Base-by-base conservation (phyloP, 176 grass and related monocot genomes). In the Rhipidocladum racemiflorum region DNA sequence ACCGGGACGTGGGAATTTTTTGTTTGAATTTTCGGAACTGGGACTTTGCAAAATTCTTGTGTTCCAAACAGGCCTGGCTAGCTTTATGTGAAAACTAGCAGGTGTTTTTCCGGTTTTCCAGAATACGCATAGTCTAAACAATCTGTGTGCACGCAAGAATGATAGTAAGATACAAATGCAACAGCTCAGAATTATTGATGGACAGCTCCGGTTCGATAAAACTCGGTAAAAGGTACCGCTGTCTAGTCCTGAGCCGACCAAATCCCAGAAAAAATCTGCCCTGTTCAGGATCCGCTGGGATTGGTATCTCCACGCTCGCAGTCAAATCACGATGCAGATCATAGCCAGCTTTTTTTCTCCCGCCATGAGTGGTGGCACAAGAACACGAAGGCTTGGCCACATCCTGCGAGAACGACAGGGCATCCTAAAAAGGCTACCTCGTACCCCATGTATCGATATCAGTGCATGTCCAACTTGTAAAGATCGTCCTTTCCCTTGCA, bases 231-330 rank as follows among this genome's bases (percentile, higher is more conserved):
- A 12, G 35, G 55, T 69, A 38, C 15, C 57, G 9, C 42, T 70
- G 72, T 43, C 39, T 24, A 43, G 64, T 24, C 23, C 5, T 70
- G 61, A 51, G 23, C 55, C 55, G 65, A 83, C 66, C 86, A 78
- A 83, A 63, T 63, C 57, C 45, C 2, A 16, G 8, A 72, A 14
- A 70, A 64, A 30, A 88, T 79, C 59, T 38, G 35, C 9, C 57
- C 67, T 17, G 57, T 27, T 34, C 18, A 64, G 53, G 53, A 77
- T 70, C 42, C 20, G 64, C 34, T 77, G 64, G 32, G 62, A 45
- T 43, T 21, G 45, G 24, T 73, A 36, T 55, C 36, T 65, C 21
- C 21, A 10, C 0, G 3, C 29, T 24, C 63, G n/a, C 35, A 65
- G 68, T 55, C 43, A 70, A 38, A 24, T 53, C 32, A 70, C 14